Evolutionary conservation across 306 rosid genomes (phyloP).

Genomic region (Gastrolobium bilobum): DNA sequence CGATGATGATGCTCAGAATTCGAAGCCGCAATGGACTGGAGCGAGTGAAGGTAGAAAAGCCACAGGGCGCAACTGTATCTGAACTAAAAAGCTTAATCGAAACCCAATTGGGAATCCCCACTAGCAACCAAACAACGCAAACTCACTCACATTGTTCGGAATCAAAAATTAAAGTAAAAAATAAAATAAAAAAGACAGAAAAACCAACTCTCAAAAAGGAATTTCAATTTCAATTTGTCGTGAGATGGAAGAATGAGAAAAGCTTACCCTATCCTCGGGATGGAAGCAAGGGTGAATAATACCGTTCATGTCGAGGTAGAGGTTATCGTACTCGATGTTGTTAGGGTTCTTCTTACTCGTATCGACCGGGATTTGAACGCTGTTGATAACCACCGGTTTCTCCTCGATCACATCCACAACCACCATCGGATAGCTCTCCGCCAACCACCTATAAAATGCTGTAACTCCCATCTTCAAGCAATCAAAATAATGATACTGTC

Average conservation of each 20-base stretch:
- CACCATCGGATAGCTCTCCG: conserved; percentile 79
- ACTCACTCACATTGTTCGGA: no score
- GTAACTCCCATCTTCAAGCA: conserved; percentile 72
- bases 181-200: no score
- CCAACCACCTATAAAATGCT: conserved; percentile 81
- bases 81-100: conserved; percentile 69
- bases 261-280: conserved; percentile 75
- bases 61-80: conserved; percentile 62
- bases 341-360: conserved; percentile 77
- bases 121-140: conserved; percentile 78
- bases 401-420: conserved; percentile 78
- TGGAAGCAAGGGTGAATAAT: no score
- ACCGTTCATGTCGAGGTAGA: conserved; percentile 88
- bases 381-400: conserved; percentile 73
- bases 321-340: conserved; percentile 73
- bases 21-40: conserved; percentile 97
- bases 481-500: no score
- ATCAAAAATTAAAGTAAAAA: not conserved
- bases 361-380: conserved; percentile 71
- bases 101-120: conserved; percentile 75
- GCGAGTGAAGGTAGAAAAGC: conserved; percentile 73
- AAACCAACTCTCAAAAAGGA: no score
- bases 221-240: no score
- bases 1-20: conserved; percentile 84
- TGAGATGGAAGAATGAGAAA: not conserved